phyloP scores from a whole-genome alignment of 495 filamentous ascomycete species.

The Hamigera avellanea region DNA sequence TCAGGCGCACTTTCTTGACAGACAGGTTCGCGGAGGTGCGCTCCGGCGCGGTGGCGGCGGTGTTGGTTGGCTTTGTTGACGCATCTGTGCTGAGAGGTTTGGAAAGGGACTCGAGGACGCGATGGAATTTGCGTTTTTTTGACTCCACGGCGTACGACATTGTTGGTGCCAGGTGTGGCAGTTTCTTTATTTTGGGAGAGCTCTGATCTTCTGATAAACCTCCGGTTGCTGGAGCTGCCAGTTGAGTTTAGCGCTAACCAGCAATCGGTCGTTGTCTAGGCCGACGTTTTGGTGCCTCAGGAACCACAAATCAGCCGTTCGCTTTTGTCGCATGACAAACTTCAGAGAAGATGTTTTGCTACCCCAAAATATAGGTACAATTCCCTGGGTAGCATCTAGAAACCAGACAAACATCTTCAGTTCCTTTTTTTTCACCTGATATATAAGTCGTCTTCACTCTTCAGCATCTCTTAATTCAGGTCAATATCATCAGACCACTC shows the following conservation, averaged over 20 bases:
- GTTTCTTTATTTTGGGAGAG: too few species aligned
- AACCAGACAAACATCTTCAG: too few species aligned
- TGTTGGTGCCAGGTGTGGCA: too few species aligned
- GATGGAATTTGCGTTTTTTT: conserved; percentile 45
- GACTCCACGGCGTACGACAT: conserved; percentile 43
- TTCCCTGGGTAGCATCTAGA: too few species aligned
- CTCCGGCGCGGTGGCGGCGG: conserved; percentile 14
- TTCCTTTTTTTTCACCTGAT: too few species aligned
- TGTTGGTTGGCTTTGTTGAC: conserved; percentile 14
- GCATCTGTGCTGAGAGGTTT: conserved; percentile 13
- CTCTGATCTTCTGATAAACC: background rate
- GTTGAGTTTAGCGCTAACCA: too few species aligned
- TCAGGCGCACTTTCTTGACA: conserved; percentile 29
- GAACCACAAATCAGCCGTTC: background rate
- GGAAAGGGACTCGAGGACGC: conserved; percentile 44
- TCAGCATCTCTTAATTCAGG: too few species aligned
- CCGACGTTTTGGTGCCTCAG: background rate
- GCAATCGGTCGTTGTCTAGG: too few species aligned
- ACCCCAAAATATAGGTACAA: too few species aligned
- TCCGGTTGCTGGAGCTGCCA: background rate
- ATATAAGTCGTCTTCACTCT: too few species aligned
- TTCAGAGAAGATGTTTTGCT: background rate
- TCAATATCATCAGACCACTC: background rate
- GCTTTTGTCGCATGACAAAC: background rate
- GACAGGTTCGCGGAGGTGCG: conserved; percentile 20